Evolutionary conservation across 2,329 filamentous ascomycete genomes (phyloP), one percentile per base, ranked within the genome.

Genomic region (Fusarium austroafricanum): DNA sequence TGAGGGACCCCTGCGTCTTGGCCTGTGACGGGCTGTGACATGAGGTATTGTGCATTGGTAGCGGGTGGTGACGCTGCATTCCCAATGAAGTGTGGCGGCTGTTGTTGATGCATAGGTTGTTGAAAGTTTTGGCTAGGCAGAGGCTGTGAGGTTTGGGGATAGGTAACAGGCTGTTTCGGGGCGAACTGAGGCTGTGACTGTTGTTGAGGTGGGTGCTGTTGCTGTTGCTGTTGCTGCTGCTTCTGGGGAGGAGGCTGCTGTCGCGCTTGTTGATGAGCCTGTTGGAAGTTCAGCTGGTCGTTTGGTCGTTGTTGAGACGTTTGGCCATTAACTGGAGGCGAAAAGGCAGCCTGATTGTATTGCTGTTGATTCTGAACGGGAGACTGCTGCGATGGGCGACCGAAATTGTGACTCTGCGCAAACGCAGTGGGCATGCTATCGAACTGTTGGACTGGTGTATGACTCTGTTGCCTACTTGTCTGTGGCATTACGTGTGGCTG

Each of bases 401-500:
- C 58, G 28, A 72, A 78, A 14, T 66, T 59, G 44, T 75, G 73
- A 14, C 68, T 67, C 18, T 73, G 76, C 4, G 70, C 29, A 21
- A 74, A 78, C 15, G 63, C 45, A n/a, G 71, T 66, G 15, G 74
- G 73, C 15, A 78, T 65, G 3, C 61, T 65, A 3, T 75, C 73
- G 55, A 71, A 74, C 53, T 78, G 78, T 42, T 78, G 79, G 14
- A 79, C 71, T 10, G 78, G 74, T 15, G 77, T 75, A 49, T 79
- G 76, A 29, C 61, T 76, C 23, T 77, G 77, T 44, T 79, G 77
- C 23, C 75, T 73, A 40, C 49, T 62, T 29, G 75, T 66, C 33
- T 77, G 77, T 15, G 76, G 58, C 45, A 81, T 68, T 35, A 80
- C 66, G 57, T 79, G 78, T 38, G 75, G 65, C 39, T 78, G 75